Percentiles rank a stretch among this genome's conserved stretches.
Evolutionary conservation across 108 stramenopile species (phyloP).

Genomic region (Schizochytrium sp.): DNA sequence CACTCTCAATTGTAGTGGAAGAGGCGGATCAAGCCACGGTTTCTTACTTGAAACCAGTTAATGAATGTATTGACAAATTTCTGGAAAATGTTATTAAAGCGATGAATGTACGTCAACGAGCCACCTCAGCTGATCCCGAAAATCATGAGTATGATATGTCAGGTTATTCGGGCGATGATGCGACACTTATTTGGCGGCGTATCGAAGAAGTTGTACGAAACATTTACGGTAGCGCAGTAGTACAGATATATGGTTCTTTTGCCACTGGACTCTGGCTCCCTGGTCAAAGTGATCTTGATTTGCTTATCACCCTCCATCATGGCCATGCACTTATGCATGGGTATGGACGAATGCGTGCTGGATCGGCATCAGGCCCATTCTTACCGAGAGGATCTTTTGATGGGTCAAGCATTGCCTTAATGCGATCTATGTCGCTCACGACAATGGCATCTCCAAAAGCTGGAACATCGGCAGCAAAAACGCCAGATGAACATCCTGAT

Average conservation of each 20-base stretch:
- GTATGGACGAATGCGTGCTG: conserved; percentile 13
- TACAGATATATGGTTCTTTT: conserved; percentile 55
- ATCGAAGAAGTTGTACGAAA: conserved; percentile 14
- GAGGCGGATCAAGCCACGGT: background rate
- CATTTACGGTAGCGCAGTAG: conserved; percentile 31
- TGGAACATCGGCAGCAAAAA: background rate
- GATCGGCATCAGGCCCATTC: background rate
- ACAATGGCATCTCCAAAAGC: background rate
- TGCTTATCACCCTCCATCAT: conserved; percentile 43
- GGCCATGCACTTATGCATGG: conserved; percentile 24
- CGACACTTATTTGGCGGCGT: conserved; percentile 42
- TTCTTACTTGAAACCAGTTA: background rate
- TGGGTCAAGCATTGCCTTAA: background rate
- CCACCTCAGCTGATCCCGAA: background rate
- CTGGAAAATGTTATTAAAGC: conserved; percentile 50
- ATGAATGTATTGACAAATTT: background rate
- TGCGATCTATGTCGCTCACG: background rate
- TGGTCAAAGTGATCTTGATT: conserved; percentile 40
- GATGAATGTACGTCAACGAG: conserved; percentile 28
- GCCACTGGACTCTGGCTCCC: conserved; percentile 59
- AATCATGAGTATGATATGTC: conserved; percentile 55
- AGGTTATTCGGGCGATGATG: conserved; percentile 35
- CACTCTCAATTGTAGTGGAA: conserved; percentile 30
- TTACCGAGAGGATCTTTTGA: background rate
- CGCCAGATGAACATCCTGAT: background rate